These are phyloP conservation scores for Xylariaceae sp. DNA, from an alignment of 2,329 filamentous ascomycete species.

Conservation along the genomic window DNA sequence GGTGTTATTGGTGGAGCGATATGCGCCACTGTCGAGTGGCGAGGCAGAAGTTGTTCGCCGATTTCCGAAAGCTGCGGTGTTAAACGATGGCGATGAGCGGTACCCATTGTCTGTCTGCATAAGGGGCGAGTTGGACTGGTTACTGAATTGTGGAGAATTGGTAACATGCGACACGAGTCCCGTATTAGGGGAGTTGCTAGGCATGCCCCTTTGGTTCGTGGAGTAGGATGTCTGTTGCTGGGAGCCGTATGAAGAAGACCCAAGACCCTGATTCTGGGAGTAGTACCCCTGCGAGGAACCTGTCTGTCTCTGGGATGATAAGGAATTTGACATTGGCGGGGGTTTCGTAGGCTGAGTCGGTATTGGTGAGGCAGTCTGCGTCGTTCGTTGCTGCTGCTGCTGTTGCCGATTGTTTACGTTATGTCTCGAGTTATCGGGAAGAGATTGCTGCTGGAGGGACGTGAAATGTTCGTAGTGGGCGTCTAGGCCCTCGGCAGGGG, in stretches of 20 bases:
- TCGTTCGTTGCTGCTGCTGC: constrained; percentile 24
- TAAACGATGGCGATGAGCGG: constrained; percentile 32
- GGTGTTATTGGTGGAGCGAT: constrained; percentile 24
- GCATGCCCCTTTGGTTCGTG: constrained; percentile 28
- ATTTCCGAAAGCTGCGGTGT: constrained; percentile 27
- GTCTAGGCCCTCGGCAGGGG: constrained; percentile 27
- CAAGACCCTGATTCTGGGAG: constrained; percentile 26
- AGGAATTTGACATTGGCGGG: constrained; percentile 27
- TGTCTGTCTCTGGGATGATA: constrained; percentile 28
- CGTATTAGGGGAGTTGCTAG: constrained; percentile 29
- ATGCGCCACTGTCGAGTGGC: constrained; percentile 29
- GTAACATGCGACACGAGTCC: constrained; percentile 32
- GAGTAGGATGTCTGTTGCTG: constrained; percentile 28
- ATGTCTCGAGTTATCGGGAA: constrained; percentile 25
- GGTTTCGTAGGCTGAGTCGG: constrained; percentile 28
- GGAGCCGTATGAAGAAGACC: constrained; percentile 25
- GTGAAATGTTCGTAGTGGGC: constrained; percentile 32
- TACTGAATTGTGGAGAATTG: constrained; percentile 33
- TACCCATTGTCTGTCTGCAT: constrained; percentile 32
- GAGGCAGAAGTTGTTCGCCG: constrained; percentile 32
- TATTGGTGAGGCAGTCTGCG: constrained; percentile 30
- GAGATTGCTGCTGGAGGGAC: constrained; percentile 21
- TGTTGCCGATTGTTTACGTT: constrained; percentile 25
- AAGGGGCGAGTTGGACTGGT: constrained; percentile 33
- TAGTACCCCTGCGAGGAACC: constrained; percentile 28